Conservation (phyloP, 306 rosid genomes). For the Fragaria iinumae region DNA sequence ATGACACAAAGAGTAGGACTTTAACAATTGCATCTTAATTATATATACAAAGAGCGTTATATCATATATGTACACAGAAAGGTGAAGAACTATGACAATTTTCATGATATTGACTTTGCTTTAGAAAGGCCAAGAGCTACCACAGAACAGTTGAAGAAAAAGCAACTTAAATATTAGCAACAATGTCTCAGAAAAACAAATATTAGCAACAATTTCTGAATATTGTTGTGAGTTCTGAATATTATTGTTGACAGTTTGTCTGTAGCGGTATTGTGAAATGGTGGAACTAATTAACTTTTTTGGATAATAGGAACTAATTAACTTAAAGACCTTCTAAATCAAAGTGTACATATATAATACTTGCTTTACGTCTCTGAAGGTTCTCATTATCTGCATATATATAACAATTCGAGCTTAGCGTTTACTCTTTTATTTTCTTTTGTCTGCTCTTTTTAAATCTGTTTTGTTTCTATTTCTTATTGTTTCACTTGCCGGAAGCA, state of each 20-base stretch:
- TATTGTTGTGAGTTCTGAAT: not conserved
- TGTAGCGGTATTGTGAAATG: not conserved
- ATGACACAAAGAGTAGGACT: not conserved
- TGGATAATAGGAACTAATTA: too few relatives aligned
- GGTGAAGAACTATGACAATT: not conserved
- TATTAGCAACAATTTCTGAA: too few relatives aligned
- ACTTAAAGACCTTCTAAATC: not conserved
- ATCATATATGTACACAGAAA: too few relatives aligned
- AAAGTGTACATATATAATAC: not conserved
- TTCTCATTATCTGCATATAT: not conserved
- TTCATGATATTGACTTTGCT: conserved; percentile 21
- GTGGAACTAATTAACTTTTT: not conserved
- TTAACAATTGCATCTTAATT: too few relatives aligned
- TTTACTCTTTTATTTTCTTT: conserved; percentile 9
- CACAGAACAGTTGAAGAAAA: conserved; percentile 5
- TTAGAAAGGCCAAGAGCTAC: conserved; percentile 3
- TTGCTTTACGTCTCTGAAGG: not conserved
- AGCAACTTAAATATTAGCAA: not conserved
- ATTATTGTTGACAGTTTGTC: conserved; percentile 14
- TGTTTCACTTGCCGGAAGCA: not conserved
- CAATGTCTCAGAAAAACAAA: not conserved
- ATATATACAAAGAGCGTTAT: not conserved
- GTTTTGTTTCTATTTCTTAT: not conserved
- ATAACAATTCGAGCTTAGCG: not conserved
- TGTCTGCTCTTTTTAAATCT: not conserved